A percentile compares a stretch with the other conserved stretches of the same genome.
Evolutionary conservation across 2,329 filamentous ascomycete genomes (phyloP).

Genomic region (Paraphoma chrysanthemicola): DNA sequence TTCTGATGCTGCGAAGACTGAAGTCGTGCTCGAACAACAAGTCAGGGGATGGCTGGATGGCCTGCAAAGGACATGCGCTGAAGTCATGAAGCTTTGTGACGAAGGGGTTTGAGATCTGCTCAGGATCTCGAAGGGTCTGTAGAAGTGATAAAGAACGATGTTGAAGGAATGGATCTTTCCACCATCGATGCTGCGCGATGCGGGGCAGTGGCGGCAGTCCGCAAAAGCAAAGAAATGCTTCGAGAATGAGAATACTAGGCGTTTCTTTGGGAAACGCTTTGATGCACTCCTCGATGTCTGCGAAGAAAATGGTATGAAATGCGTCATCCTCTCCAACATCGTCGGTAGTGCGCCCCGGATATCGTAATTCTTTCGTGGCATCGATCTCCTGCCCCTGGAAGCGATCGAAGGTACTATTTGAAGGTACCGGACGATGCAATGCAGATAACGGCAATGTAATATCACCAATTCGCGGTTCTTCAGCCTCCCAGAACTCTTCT

Average conservation of each 20-base stretch:
- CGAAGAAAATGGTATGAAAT: slow-evolving; percentile 80
- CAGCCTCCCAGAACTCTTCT: slow-evolving; percentile 85
- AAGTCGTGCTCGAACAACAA: slow-evolving; percentile 36
- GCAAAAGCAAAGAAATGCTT: slow-evolving; percentile 66
- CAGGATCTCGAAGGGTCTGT: neutral
- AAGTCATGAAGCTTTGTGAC: neutral
- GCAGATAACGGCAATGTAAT: neutral
- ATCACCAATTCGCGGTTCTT: slow-evolving; percentile 81
- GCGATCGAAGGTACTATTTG: slow-evolving; percentile 21
- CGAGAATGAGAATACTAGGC: slow-evolving; percentile 61
- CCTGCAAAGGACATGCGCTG: slow-evolving; percentile 13
- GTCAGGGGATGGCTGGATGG: slow-evolving; percentile 30
- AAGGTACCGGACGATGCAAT: neutral
- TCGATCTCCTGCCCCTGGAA: slow-evolving; percentile 60
- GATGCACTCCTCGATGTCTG: slow-evolving; percentile 73
- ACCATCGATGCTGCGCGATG: slow-evolving; percentile 43
- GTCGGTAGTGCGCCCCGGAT: slow-evolving; percentile 78
- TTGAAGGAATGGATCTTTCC: slow-evolving; percentile 61
- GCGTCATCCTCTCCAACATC: slow-evolving; percentile 80
- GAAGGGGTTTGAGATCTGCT: neutral
- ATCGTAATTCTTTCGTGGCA: slow-evolving; percentile 55
- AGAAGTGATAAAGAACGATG: neutral
- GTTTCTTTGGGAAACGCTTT: slow-evolving; percentile 48
- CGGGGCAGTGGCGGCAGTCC: slow-evolving; percentile 59
- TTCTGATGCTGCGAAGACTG: slow-evolving; percentile 7